Evolutionary conservation across 2,329 filamentous ascomycete genomes (phyloP), one percentile per base, ranked within the genome.

Genomic region (Chrysoporthe deuterocubensis): DNA sequence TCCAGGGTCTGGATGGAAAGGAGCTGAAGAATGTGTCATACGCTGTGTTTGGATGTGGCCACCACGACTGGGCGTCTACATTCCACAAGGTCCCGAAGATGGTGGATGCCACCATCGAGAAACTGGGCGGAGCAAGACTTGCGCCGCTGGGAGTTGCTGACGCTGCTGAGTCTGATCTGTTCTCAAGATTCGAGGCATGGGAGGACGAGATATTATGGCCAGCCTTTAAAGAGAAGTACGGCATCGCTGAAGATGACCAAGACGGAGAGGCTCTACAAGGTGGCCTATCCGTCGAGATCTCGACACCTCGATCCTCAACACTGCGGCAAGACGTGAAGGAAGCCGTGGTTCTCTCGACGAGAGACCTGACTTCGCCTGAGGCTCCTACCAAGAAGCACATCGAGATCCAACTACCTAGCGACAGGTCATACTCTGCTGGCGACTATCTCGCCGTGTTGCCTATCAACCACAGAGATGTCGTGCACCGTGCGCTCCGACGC

Each of bases 371-470:
- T n/a, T 64, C 83, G 0, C 78, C 80, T 0, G 82, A 79, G 0
- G 83, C 81, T 37, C 80, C 86, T 0, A 79, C 80, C 56, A 93
- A 93, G 81, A 85, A 86, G 32, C 84, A 90, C 70, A 84, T 92
- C 26, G 87, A 87, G 69, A 87, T 93, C 40, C 85, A 87, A 68
- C 82, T 94, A 1, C 91, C 92, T 0, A 85, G 84, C 0, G 86
- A 85, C 66, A 84, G 88, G 82, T 84, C 82, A 0, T 95, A 94
- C 77, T 83, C 85, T 46, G 85, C 90, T 3, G 92, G 92, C 11
- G 92, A 94, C 74, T 94, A 95, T 74, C 83, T 94, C 0, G 90
- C 90, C 0, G 82, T 93, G 3, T 80, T 93, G 1, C 92, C 92
- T 0, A 79, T 92, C 40, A 94, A 94, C 75, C 88, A 87, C 1